Percentiles rank a stretch among this genome's conserved stretches.
These are phyloP conservation scores for Naegleria gruberi DNA, from an alignment of 208 protist species.

Conservation along the genomic window DNA sequence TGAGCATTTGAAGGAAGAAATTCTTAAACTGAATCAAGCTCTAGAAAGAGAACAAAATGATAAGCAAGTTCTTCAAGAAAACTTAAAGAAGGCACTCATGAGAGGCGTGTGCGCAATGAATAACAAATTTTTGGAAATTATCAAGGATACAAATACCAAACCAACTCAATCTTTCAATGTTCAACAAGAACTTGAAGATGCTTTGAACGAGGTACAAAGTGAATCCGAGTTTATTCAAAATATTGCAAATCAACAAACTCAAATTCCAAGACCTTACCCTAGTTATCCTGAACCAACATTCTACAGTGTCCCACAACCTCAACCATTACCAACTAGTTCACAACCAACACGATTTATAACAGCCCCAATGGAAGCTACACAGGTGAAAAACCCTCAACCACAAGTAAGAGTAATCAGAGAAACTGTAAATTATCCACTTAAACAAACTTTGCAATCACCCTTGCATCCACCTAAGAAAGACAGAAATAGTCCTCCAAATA, in stretches of 20 bases:
- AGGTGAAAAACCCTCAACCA: neutral
- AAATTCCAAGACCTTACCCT: neutral
- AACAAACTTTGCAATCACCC: neutral
- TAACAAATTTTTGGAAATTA: conserved; percentile 18
- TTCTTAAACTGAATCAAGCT: neutral
- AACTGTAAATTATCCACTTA: neutral
- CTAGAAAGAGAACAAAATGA: neutral
- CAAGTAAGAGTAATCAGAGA: neutral
- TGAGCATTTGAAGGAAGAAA: neutral
- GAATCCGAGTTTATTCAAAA: neutral
- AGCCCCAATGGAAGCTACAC: neutral
- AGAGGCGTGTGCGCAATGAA: conserved; percentile 16
- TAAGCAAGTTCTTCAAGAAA: conserved; percentile 6
- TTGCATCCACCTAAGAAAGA: neutral
- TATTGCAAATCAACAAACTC: neutral
- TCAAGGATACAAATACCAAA: neutral
- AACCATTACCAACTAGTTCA: neutral
- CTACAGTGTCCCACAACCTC: neutral
- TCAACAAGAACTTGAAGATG: neutral
- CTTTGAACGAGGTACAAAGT: neutral
- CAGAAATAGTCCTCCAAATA: neutral
- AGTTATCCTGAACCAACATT: neutral
- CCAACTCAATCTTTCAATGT: neutral
- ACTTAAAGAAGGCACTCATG: conserved; percentile 14
- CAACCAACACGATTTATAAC: neutral